These are phyloP conservation scores for Alopecurus myosuroides DNA, from an alignment of 176 grass and related monocot genomes.

Conservation along the genomic window DNA sequence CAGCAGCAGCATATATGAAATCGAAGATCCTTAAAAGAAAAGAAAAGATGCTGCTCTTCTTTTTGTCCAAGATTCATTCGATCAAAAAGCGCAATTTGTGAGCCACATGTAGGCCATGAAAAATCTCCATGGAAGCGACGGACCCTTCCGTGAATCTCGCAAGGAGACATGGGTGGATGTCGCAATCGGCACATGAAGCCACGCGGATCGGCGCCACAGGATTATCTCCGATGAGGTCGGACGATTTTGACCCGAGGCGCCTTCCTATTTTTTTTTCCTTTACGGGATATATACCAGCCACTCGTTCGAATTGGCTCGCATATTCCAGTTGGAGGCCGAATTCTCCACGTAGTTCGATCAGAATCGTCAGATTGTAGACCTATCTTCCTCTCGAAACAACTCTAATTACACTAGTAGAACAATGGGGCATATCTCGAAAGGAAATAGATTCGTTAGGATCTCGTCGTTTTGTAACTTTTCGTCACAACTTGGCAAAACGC, in stretches of 20 bases:
- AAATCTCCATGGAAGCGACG: constrained; percentile 9
- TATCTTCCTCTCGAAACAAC: neutral
- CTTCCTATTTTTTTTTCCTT: neutral
- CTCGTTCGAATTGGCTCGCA: neutral
- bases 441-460: neutral
- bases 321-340: constrained; percentile 8
- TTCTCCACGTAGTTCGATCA: neutral
- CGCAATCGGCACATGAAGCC: constrained; percentile 6
- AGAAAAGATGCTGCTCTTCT: neutral
- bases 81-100: neutral
- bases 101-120: neutral
- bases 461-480: neutral
- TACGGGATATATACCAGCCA: neutral
- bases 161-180: neutral
- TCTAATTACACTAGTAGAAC: neutral
- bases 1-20: neutral
- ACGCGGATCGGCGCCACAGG: neutral
- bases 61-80: neutral
- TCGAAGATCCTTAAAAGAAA: neutral
- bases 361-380: neutral
- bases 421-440: neutral
- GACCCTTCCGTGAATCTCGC: constrained; percentile 6
- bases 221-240: constrained; percentile 17
- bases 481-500: neutral
- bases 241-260: constrained; percentile 20